Evolutionary conservation across 768 basidiomycete species (phyloP).

Genomic region (Phlebiopsis gigantea): DNA sequence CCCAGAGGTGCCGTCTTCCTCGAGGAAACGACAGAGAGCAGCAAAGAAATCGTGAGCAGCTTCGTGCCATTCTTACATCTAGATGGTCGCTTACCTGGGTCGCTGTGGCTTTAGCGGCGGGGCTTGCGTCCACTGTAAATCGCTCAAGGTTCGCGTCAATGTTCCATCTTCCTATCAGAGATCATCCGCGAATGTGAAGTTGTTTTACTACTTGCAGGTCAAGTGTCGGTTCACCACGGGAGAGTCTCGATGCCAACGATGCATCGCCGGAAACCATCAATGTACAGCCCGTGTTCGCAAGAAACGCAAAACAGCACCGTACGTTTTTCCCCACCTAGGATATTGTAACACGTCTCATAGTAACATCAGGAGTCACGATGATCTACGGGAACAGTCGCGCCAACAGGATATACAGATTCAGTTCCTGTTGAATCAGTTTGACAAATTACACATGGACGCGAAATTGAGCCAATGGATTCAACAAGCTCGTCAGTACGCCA

Average conservation of each 20-base stretch:
- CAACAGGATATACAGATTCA: conserved; percentile 12
- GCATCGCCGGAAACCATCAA: conserved; percentile 39
- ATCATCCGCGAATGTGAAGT: too few relatives aligned
- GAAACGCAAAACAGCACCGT: conserved; percentile 56
- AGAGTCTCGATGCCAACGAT: conserved; percentile 43
- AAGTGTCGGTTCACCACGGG: conserved; percentile 45
- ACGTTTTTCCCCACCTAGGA: conserved; percentile 16
- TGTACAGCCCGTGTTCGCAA: conserved; percentile 46
- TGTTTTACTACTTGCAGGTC: conserved; percentile 30
- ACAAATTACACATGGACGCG: conserved; percentile 5
- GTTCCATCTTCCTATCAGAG: neutral
- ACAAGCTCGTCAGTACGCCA: conserved; percentile 8
- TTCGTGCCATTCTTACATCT: neutral
- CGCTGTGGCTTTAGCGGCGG: conserved; percentile 31
- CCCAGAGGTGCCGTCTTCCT: neutral
- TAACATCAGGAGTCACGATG: conserved; percentile 45
- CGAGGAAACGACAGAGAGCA: neutral
- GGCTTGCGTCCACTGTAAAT: conserved; percentile 55
- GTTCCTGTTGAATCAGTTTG: conserved; percentile 8
- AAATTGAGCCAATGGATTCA: conserved; percentile 17
- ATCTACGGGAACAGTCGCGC: conserved; percentile 41
- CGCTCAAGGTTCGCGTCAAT: conserved; percentile 39
- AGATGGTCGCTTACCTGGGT: neutral
- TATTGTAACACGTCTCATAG: neutral
- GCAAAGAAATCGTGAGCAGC: neutral